Evolutionary conservation across 1,284 basidiomycete species (phyloP).

Genomic region (Apiotrichum porosum): DNA sequence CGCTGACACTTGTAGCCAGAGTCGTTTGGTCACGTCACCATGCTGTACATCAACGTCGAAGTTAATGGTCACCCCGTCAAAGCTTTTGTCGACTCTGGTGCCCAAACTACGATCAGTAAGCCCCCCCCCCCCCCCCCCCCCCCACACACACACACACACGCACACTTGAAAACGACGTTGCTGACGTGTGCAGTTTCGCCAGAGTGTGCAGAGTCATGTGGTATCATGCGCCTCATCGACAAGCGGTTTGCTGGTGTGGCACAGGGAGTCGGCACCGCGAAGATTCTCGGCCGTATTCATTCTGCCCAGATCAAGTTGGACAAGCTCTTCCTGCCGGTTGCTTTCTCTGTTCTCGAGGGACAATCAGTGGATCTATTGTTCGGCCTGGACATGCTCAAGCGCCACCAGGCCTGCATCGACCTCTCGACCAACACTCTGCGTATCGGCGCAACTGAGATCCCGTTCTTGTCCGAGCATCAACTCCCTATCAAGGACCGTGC

Average conservation of each 20-base stretch:
- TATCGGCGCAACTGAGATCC: conserved; percentile 79
- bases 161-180: too few relatives aligned
- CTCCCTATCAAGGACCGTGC: conserved; percentile 71
- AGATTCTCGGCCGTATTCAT: conserved; percentile 90
- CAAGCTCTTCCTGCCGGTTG: conserved; percentile 77
- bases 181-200: conserved; percentile 82
- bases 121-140: too few relatives aligned
- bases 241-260: conserved; percentile 84
- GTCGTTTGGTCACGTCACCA: conserved; percentile 86
- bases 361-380: conserved; percentile 87
- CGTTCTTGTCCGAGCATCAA: conserved; percentile 90
- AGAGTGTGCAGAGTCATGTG: conserved; percentile 86
- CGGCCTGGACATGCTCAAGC: conserved; percentile 97
- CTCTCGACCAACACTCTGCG: conserved; percentile 79
- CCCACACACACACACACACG: background rate
- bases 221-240: conserved; percentile 90
- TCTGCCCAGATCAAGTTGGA: conserved; percentile 85
- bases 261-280: conserved; percentile 90
- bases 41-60: conserved; percentile 80
- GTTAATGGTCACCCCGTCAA: conserved; percentile 87
- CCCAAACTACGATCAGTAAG: conserved; percentile 92
- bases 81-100: conserved; percentile 97
- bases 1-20: conserved; percentile 63
- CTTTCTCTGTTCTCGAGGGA: conserved; percentile 95
- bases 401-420: conserved; percentile 93